Conservation (phyloP, 257 asterid species). For the Solanum bulbocastanum region DNA sequence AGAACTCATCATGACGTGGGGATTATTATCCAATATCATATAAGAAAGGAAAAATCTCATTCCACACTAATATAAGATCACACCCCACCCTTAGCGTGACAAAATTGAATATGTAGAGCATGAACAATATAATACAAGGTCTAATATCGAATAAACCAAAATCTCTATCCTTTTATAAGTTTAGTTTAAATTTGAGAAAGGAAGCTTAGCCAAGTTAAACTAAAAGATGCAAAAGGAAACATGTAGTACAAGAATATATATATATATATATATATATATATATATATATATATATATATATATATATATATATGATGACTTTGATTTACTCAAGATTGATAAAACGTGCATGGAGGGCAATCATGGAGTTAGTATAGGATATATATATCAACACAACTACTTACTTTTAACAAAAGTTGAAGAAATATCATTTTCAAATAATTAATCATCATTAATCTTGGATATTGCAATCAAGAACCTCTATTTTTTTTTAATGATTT, state of each 20-base stretch:
- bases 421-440: background rate
- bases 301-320: background rate
- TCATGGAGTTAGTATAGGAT: background rate
- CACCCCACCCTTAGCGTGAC: background rate
- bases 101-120: background rate
- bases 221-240: background rate
- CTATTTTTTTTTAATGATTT: background rate
- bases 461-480: background rate
- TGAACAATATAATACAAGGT: background rate
- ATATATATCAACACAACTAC: background rate
- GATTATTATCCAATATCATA: background rate
- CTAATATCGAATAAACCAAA: background rate
- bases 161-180: background rate
- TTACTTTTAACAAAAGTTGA: background rate
- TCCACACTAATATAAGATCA: background rate
- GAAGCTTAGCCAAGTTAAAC: background rate
- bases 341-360: constrained; percentile 4
- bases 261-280: background rate
- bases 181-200: background rate
- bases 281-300: background rate
- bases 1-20: no score
- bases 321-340: background rate
- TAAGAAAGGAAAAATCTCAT: no score
- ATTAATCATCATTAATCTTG: background rate
- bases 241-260: background rate